Percentiles rank a stretch among this genome's conserved stretches.
phyloP scores from a whole-genome alignment of 352 stramenopile species.

The Phytopythium sindhum region DNA sequence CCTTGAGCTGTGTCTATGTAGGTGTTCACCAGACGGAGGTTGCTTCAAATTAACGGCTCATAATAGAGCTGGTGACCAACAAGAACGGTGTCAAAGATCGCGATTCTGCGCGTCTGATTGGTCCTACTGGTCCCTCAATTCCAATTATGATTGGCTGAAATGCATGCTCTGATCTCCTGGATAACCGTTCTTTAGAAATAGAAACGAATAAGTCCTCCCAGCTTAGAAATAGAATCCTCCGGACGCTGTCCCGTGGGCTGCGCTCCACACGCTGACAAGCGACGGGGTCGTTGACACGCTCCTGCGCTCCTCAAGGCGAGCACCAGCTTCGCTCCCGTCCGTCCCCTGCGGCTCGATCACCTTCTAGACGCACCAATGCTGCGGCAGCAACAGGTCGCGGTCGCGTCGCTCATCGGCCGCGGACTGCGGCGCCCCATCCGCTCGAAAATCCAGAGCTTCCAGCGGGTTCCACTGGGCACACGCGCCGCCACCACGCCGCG shows the following conservation, averaged over 20 bases:
- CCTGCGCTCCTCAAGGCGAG: no score
- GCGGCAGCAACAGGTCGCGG: not conserved
- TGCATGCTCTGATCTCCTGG: no score
- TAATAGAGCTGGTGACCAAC: no score
- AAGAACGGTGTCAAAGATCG: not conserved
- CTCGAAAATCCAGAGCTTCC: not conserved
- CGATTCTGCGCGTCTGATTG: constrained; percentile 1
- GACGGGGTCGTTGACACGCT: not conserved
- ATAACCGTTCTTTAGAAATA: not conserved
- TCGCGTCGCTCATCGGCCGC: not conserved
- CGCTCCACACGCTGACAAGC: not conserved
- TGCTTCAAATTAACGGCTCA: no score
- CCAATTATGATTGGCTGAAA: not conserved
- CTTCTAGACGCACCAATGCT: not conserved
- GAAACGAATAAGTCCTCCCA: not conserved
- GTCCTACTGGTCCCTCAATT: not conserved
- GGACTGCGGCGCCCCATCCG: not conserved
- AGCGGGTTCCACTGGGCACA: not conserved
- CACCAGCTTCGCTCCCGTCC: not conserved
- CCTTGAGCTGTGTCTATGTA: no score
- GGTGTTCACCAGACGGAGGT: no score
- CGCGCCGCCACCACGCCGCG: not conserved
- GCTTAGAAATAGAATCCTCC: no score
- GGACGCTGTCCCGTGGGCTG: not conserved
- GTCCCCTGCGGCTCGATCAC: not conserved